A percentile compares a stretch with the other conserved stretches of the same genome.
Conservation (phyloP, 2,329 filamentous ascomycete species). For the Penicillium concentricum region DNA sequence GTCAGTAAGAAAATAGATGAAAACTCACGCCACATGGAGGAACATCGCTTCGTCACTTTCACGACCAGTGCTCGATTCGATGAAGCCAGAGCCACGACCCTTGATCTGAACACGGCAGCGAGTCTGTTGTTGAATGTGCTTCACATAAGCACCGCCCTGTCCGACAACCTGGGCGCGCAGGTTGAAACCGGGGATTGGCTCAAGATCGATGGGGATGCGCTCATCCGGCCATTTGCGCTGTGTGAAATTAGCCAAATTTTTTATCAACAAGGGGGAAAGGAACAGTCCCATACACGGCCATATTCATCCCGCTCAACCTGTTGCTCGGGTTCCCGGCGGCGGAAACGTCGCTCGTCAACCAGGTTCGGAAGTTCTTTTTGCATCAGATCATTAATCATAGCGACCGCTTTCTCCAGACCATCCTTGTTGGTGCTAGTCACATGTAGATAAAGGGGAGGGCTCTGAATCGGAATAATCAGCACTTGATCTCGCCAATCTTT, state of each 20-base stretch:
- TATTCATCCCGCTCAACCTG: slow-evolving; percentile 85
- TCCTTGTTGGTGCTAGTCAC: slow-evolving; percentile 89
- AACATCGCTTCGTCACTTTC: slow-evolving; percentile 98
- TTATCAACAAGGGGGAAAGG: background rate
- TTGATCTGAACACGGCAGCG: slow-evolving; percentile 97
- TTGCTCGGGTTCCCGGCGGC: slow-evolving; percentile 73
- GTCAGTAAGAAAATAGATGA: background rate
- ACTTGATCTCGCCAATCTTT: background rate
- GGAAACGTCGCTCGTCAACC: slow-evolving; percentile 90
- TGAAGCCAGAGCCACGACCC: slow-evolving; percentile 89
- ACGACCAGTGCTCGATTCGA: slow-evolving; percentile 80
- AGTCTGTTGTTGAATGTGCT: slow-evolving; percentile 96
- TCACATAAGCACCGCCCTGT: slow-evolving; percentile 90
- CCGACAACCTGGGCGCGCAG: slow-evolving; percentile 94
- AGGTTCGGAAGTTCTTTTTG: slow-evolving; percentile 92
- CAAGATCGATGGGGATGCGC: slow-evolving; percentile 85
- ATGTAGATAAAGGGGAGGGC: slow-evolving; percentile 90
- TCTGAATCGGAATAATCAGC: slow-evolving; percentile 52
- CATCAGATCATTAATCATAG: slow-evolving; percentile 91
- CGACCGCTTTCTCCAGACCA: slow-evolving; percentile 84
- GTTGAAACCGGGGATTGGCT: slow-evolving; percentile 92
- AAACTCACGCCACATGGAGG: slow-evolving; percentile 77
- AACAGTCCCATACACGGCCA: slow-evolving; percentile 64
- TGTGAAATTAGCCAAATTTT: slow-evolving; percentile 17
- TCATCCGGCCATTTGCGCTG: slow-evolving; percentile 99